Base-by-base conservation (phyloP, 306 rosid species). In the Fragaria iinumae region DNA sequence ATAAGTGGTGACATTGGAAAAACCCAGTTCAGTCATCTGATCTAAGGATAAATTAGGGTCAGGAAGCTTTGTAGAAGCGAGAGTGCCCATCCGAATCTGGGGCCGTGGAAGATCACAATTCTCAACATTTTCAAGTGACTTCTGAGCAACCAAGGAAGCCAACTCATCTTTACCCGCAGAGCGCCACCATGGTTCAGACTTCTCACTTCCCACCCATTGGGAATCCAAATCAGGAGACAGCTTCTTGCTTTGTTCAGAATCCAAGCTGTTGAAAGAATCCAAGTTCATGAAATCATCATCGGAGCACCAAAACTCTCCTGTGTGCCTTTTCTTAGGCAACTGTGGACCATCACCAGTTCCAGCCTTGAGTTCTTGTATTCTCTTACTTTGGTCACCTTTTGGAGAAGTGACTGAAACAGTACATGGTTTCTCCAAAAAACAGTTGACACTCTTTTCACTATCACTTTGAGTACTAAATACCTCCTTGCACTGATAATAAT, bases 61-160 rank as follows among this genome's bases (percentile, higher is more conserved):
- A 62, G 75, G 67, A 77, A 75, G 66, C 77, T 82, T 85, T 9
- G 76, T 43, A 67, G 68, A 81, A 57, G 85, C 44, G 29, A 80
- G 60, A 7, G 72, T 59, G 3, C 57, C 81, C 69, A 80, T 85
- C 60, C 83, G 64, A 73, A 75, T 71, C 76, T 79, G 96, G 0
- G 97, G 96, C 25, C 71, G 84, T 71, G 98, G 97, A 80, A 93
- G 98, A 84, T 93, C 98, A 78, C 98, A 93, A 81, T 93, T 93
- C 79, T 88, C 91, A 59, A 91, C 50, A 81, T 79, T 77, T 80
- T 85, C 93, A 63, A 86, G 89, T 29, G 98, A 93, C 72, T 85
- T 93, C 78, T 74, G 88, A 78, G 98, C 93, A 84, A 93, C 97
- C 74, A 91, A 85, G 80, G 88, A 87, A 64, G 93, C 93, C 84